Evolutionary conservation across 2,329 filamentous ascomycete genomes (phyloP), one percentile per base, ranked within the genome.

Genomic region (Talaromyces sp.): DNA sequence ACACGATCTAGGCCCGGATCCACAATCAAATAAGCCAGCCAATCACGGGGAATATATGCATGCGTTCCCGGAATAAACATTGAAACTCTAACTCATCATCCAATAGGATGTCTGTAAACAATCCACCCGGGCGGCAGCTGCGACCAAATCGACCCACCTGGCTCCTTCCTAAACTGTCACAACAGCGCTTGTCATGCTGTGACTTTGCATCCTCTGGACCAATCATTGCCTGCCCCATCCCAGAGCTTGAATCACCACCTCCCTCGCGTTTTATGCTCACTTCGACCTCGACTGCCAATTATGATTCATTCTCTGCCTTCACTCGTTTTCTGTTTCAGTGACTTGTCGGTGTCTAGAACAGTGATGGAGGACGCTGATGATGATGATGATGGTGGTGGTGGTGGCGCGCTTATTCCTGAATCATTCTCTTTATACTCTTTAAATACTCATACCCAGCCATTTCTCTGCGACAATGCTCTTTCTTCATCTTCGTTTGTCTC

Each of bases 191-290:
- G 53, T 33, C 43, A 19, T 19, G 8, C 28, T 22, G 10, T 35
- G 46, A 36, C 55, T 39, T n/a, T 51, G 43, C n/a, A 36, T 46
- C 28, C 52, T 51, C 22, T 5, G 7, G 35, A 25, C 57, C 57
- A 59, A 54, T 56, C 57, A 50, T 31, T 54, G 43, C 37, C 33
- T 46, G 46, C 53, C 56, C 57, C 57, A 52, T 17, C 1, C 35
- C 15, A 21, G 5, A 50, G 31, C 41, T 37, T 55, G 57, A 54
- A 50, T 58, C 51, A 55, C 35, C 36, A 35, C 5, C 45, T 48
- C 21, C 45, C 33, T 13, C 2, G 19, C 28, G 22, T 5, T 31
- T 31, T 35, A 9, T 5, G 45, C 28, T 35, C 25, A 28, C 25
- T 28, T 28, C n/a, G n/a, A n/a, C n/a, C n/a, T n/a, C n/a, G 43